Conservation (phyloP, 352 stramenopile species). For the Globisporangium solare region DNA sequence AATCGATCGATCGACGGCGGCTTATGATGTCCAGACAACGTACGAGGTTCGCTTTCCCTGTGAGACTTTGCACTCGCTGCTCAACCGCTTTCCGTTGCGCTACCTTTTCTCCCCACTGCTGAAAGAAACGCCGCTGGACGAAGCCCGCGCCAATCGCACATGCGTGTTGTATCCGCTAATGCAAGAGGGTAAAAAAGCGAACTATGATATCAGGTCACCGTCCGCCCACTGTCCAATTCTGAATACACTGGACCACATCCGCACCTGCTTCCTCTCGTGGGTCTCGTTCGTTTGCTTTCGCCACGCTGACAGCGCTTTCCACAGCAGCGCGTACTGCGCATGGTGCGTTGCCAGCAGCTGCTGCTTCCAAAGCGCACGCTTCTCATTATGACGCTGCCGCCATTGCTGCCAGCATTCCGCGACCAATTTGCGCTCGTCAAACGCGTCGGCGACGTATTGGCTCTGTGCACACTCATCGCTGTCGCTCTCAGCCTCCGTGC, state of each 20-base stretch:
- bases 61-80: neutral
- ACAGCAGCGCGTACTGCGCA: constrained; percentile 11
- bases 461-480: neutral
- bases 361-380: constrained; percentile 8
- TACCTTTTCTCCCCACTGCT: constrained; percentile 9
- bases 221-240: neutral
- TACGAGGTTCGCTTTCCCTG: constrained; percentile 1
- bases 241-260: neutral
- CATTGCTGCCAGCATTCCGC: neutral
- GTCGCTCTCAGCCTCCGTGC: neutral
- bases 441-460: neutral
- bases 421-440: neutral
- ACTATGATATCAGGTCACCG: neutral
- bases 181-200: neutral
- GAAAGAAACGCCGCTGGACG: constrained; percentile 14
- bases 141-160: constrained; percentile 13
- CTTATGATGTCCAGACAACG: neutral
- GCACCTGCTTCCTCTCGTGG: constrained; percentile 8
- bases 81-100: neutral
- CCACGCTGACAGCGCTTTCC: constrained; percentile 7
- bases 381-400: neutral
- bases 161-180: constrained; percentile 11
- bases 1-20: too few relatives aligned
- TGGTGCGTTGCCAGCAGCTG: constrained; percentile 13
- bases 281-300: neutral